Conservation (phyloP, 129 eudicot species). For the Artemisia argyi region DNA sequence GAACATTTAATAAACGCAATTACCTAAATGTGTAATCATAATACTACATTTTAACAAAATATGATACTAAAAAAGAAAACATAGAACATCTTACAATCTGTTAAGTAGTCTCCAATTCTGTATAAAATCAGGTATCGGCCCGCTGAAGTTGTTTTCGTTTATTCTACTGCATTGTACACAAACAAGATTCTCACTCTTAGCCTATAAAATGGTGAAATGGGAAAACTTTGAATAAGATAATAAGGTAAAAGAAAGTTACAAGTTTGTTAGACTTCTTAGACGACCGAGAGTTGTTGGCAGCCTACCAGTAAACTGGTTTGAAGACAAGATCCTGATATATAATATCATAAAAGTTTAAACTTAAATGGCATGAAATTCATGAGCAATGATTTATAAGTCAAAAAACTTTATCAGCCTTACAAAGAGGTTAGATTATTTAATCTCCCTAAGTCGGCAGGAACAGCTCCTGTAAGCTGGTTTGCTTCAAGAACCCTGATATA, state of each 20-base stretch:
- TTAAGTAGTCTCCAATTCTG: conserved; percentile 69
- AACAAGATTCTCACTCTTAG: not conserved
- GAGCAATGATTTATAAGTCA: not conserved
- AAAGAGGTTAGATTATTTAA: conserved; percentile 48
- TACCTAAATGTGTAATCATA: not conserved
- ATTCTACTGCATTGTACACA: conserved; percentile 64
- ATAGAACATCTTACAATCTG: conserved; percentile 60
- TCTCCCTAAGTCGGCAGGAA: conserved; percentile 69
- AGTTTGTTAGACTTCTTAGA: conserved; percentile 55
- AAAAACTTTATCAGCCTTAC: conserved; percentile 41
- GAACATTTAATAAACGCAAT: not conserved
- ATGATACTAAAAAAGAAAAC: not conserved
- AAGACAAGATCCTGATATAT: conserved; percentile 67
- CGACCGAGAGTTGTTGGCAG: conserved; percentile 63
- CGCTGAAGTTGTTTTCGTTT: conserved; percentile 72
- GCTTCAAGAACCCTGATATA: conserved; percentile 70
- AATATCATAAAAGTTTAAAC: conserved; percentile 13
- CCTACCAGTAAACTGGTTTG: conserved; percentile 66
- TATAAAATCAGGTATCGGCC: conserved; percentile 75
- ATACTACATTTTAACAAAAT: not conserved
- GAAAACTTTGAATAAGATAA: not conserved
- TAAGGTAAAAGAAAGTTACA: conserved; percentile 44
- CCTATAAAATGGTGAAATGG: not conserved
- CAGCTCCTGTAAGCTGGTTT: conserved; percentile 64
- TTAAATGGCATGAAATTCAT: not conserved